Evolutionary conservation across 2,329 filamentous ascomycete genomes (phyloP).

Genomic region (Fusarium albidum): DNA sequence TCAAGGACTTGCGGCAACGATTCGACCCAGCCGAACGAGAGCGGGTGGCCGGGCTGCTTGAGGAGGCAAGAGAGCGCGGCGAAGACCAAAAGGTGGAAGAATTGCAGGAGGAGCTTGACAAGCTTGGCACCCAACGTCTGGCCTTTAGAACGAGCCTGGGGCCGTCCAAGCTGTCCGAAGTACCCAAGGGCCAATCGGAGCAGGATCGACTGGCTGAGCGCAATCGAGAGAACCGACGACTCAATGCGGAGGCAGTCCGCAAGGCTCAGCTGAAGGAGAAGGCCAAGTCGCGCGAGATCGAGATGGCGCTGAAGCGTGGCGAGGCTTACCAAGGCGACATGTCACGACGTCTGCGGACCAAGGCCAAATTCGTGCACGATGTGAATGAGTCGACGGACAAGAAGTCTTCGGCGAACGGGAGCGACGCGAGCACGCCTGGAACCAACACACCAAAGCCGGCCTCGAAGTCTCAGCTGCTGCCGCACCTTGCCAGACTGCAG

Average conservation of each 20-base stretch:
- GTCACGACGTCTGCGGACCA: slow-evolving; percentile 70
- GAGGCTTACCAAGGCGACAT: slow-evolving; percentile 67
- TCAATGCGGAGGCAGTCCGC: slow-evolving; percentile 89
- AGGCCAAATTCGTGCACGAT: slow-evolving; percentile 74
- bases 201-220: slow-evolving; percentile 85
- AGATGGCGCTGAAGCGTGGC: slow-evolving; percentile 68
- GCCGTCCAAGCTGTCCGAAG: slow-evolving; percentile 59
- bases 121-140: slow-evolving; percentile 72
- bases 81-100: slow-evolving; percentile 65
- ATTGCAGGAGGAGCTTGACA: slow-evolving; percentile 68
- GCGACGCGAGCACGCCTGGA: slow-evolving; percentile 60
- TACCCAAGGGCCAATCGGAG: slow-evolving; percentile 64
- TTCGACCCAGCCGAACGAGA: slow-evolving; percentile 74
- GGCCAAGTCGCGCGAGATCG: slow-evolving; percentile 66
- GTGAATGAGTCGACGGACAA: slow-evolving; percentile 59
- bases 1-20: slow-evolving; percentile 72
- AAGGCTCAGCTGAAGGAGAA: slow-evolving; percentile 88
- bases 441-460: slow-evolving; percentile 61
- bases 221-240: slow-evolving; percentile 83
- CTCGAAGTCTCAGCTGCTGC: slow-evolving; percentile 53
- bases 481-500: slow-evolving; percentile 63
- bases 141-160: slow-evolving; percentile 75
- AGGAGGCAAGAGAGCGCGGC: slow-evolving; percentile 70
- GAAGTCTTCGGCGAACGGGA: slow-evolving; percentile 58
- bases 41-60: slow-evolving; percentile 69